A percentile compares a stretch with the other conserved stretches of the same genome.
These are phyloP conservation scores for Aspergillus sclerotioniger DNA, from an alignment of 495 filamentous ascomycete genomes.

Conservation along the genomic window DNA sequence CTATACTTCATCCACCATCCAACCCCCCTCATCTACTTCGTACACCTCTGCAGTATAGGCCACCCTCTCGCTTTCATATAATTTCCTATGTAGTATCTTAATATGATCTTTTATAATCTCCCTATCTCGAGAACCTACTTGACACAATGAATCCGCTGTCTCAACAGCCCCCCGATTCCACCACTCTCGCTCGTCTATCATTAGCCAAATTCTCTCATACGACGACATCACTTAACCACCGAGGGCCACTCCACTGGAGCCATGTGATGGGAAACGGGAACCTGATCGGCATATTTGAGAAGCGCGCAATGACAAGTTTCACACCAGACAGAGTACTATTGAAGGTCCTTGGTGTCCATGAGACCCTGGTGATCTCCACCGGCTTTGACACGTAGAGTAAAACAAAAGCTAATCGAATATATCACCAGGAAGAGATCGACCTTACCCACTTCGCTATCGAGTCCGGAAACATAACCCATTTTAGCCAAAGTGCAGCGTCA, in stretches of 20 bases:
- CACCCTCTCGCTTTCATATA: neutral
- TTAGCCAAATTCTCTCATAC: constrained; percentile 46
- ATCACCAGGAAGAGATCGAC: constrained; percentile 37
- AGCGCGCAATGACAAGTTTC: neutral
- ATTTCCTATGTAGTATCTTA: neutral
- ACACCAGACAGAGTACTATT: constrained; percentile 20
- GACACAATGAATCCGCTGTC: constrained; percentile 12
- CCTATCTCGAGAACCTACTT: neutral
- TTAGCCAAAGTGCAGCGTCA: constrained; percentile 7
- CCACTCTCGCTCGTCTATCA: constrained; percentile 26
- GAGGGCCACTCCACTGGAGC: constrained; percentile 37
- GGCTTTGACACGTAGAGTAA: neutral
- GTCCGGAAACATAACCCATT: constrained; percentile 12
- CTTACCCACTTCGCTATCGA: constrained; percentile 27
- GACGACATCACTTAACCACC: constrained; percentile 31
- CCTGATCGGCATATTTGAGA: constrained; percentile 32
- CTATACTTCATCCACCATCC: neutral
- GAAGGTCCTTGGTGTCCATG: constrained; percentile 26
- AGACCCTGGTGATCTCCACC: constrained; percentile 27
- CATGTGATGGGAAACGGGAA: constrained; percentile 37
- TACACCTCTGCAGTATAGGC: neutral
- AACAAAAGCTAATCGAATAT: neutral
- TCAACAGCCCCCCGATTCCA: constrained; percentile 10
- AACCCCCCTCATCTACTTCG: neutral
- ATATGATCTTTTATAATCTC: neutral